These are phyloP conservation scores for Torulaspora gathmanii DNA, from an alignment of 805 yeast genomes.

Conservation along the genomic window DNA sequence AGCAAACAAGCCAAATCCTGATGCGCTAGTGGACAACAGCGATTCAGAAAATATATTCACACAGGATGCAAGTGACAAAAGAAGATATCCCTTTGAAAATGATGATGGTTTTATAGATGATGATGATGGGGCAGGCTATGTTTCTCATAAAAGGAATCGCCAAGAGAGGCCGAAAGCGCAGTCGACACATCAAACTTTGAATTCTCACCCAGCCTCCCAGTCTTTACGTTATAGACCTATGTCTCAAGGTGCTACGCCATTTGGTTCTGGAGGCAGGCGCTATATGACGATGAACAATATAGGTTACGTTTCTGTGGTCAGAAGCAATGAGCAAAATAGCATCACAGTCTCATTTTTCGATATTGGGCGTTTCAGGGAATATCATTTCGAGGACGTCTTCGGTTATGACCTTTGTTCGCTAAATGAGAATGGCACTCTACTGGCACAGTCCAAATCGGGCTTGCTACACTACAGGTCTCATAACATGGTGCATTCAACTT, in stretches of 20 bases:
- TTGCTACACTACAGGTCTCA: conserved; percentile 67
- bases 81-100: conserved; percentile 36
- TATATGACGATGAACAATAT: conserved; percentile 73
- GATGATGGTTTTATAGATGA: conserved; percentile 58
- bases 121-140: conserved; percentile 55
- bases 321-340: conserved; percentile 53
- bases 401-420: conserved; percentile 73
- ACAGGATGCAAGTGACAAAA: conserved; percentile 24
- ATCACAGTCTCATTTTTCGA: conserved; percentile 89
- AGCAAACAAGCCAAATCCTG: conserved; percentile 23
- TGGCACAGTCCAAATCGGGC: conserved; percentile 49
- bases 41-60: conserved; percentile 23
- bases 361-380: conserved; percentile 65
- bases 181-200: conserved; percentile 1
- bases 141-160: conserved; percentile 17
- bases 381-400: conserved; percentile 74
- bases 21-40: conserved; percentile 17
- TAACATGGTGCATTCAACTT: conserved; percentile 53
- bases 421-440: conserved; percentile 58
- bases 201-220: background rate
- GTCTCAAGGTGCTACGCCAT: conserved; percentile 88
- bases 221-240: conserved; percentile 51
- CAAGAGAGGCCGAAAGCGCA: conserved; percentile 15
- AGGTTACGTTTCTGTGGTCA: conserved; percentile 80
- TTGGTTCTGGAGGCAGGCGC: conserved; percentile 58